Conservation (phyloP, 2,329 filamentous ascomycete species). For the Nemania sp. region DNA sequence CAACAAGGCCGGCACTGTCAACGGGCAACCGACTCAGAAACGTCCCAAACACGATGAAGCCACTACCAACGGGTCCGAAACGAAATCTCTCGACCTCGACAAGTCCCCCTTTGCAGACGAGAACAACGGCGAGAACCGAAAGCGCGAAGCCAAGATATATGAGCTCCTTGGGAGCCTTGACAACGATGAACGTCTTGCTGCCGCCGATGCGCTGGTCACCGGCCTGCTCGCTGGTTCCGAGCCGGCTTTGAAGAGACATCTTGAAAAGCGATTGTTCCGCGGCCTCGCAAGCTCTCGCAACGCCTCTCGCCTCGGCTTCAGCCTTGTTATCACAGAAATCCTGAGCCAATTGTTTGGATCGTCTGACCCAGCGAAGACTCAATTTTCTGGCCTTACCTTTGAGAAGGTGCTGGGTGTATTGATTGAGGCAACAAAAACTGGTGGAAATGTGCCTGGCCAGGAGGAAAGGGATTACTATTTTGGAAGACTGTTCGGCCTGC, state of each 20-base stretch:
- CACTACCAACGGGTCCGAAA: conserved; percentile 39
- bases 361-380: conserved; percentile 57
- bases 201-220: conserved; percentile 69
- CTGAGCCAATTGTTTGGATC: conserved; percentile 75
- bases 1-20: conserved; percentile 47
- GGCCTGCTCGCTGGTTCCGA: conserved; percentile 66
- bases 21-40: conserved; percentile 53
- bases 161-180: conserved; percentile 72
- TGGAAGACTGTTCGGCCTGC: conserved; percentile 86
- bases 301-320: conserved; percentile 88
- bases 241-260: conserved; percentile 66
- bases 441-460: conserved; percentile 69
- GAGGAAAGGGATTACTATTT: conserved; percentile 89
- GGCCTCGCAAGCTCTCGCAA: conserved; percentile 92
- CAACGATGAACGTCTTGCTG: conserved; percentile 65
- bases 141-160: conserved; percentile 70
- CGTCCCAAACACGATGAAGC: conserved; percentile 52
- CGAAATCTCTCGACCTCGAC: conserved; percentile 50
- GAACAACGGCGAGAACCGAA: conserved; percentile 64
- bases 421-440: conserved; percentile 66
- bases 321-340: conserved; percentile 86
- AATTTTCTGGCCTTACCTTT: conserved; percentile 67
- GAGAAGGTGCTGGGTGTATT: conserved; percentile 66
- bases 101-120: conserved; percentile 65
- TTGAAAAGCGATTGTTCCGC: conserved; percentile 79